These are phyloP conservation scores for Didymella exigua DNA, from an alignment of 2,329 filamentous ascomycete genomes.

Conservation along the genomic window DNA sequence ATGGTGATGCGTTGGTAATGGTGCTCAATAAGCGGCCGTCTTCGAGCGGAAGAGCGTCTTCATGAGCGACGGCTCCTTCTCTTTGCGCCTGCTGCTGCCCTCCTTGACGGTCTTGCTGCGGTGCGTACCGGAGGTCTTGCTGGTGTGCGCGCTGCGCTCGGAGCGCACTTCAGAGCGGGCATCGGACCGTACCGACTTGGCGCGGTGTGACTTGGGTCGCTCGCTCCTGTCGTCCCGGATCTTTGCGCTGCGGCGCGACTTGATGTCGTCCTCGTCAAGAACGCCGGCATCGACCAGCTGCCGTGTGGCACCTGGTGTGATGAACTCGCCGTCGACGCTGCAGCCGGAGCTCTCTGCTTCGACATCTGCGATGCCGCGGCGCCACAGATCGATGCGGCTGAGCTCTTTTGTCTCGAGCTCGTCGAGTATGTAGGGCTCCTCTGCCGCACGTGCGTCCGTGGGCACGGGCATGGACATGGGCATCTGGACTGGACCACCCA, in stretches of 20 bases:
- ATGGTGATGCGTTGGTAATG: neutral
- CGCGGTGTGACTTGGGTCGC: constrained; percentile 35
- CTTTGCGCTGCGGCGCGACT: constrained; percentile 42
- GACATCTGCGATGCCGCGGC: constrained; percentile 66
- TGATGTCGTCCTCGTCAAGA: constrained; percentile 56
- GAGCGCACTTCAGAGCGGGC: constrained; percentile 36
- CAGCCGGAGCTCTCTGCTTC: constrained; percentile 61
- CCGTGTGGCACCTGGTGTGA: constrained; percentile 62
- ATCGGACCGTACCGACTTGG: constrained; percentile 7
- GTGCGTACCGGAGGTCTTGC: constrained; percentile 32
- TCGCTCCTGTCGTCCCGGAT: constrained; percentile 29
- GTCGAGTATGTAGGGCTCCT: constrained; percentile 53
- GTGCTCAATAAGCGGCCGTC: constrained; percentile 24
- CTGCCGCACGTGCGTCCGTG: constrained; percentile 17
- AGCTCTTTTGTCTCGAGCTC: constrained; percentile 63
- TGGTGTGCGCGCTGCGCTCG: constrained; percentile 35
- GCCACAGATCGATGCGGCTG: constrained; percentile 66
- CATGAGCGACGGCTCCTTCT: constrained; percentile 52
- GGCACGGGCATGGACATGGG: constrained; percentile 27
- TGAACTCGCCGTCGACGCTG: constrained; percentile 69
- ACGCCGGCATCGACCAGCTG: constrained; percentile 54
- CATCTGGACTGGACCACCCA: constrained; percentile 20
- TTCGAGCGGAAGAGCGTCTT: constrained; percentile 51
- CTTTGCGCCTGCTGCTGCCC: constrained; percentile 38
- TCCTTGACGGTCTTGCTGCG: constrained; percentile 36